Conservation (phyloP, 169 alveolate genomes). For the Plasmodium billcollinsi region DNA sequence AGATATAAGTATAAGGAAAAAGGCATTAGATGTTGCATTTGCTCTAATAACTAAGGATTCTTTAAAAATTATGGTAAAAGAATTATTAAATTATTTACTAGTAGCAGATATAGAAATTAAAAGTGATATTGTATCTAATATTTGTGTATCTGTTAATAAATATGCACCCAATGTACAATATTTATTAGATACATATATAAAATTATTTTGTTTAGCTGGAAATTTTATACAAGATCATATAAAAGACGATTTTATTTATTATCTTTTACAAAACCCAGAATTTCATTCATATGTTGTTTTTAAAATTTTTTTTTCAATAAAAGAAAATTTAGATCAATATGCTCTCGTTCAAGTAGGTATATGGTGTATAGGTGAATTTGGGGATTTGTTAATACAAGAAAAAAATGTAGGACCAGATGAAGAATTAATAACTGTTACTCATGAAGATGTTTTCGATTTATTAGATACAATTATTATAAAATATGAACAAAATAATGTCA, state of each 20-base stretch:
- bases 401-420: constrained; percentile 76
- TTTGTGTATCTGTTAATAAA: constrained; percentile 89
- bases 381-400: constrained; percentile 77
- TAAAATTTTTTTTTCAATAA: constrained; percentile 87
- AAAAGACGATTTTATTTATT: constrained; percentile 84
- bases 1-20: constrained; percentile 95
- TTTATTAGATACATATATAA: constrained; percentile 91
- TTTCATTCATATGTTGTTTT: constrained; percentile 88
- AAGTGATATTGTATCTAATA: constrained; percentile 91
- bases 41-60: constrained; percentile 94
- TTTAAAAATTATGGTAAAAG: constrained; percentile 93
- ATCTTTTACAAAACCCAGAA: constrained; percentile 85
- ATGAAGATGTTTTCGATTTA: constrained; percentile 73
- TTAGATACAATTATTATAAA: constrained; percentile 56
- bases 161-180: constrained; percentile 90
- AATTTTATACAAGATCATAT: constrained; percentile 87
- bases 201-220: constrained; percentile 93
- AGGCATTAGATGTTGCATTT: constrained; percentile 97
- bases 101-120: constrained; percentile 92
- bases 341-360: constrained; percentile 92
- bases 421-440: constrained; percentile 55
- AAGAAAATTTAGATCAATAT: constrained; percentile 89
- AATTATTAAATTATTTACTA: constrained; percentile 92
- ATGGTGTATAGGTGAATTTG: constrained; percentile 94
- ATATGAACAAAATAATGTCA: constrained; percentile 49